These are phyloP conservation scores for Dactylella cylindrospora DNA, from an alignment of 2,329 filamentous ascomycete genomes.

Conservation along the genomic window DNA sequence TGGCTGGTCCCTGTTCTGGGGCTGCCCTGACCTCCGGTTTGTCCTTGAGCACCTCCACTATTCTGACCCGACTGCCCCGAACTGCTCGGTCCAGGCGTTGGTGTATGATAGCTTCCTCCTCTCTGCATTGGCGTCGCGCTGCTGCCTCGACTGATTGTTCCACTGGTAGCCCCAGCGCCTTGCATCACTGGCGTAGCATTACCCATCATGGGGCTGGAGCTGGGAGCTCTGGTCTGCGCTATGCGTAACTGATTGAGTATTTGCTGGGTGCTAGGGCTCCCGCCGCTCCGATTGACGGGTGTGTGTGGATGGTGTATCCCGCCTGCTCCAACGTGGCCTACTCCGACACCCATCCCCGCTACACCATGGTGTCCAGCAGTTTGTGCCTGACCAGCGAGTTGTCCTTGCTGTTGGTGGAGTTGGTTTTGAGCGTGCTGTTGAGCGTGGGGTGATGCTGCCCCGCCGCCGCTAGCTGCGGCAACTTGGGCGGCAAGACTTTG, in stretches of 20 bases:
- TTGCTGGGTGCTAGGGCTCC: slow-evolving; percentile 29
- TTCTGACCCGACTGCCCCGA: too few species aligned
- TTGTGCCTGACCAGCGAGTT: slow-evolving; percentile 12
- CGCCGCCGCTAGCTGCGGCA: slow-evolving; percentile 8
- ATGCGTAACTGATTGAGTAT: slow-evolving; percentile 42
- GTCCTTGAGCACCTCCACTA: slow-evolving; percentile 6
- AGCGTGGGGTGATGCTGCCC: background rate
- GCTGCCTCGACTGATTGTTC: slow-evolving; percentile 20
- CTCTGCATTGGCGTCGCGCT: slow-evolving; percentile 44
- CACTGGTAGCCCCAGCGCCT: slow-evolving; percentile 16
- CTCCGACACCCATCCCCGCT: too few species aligned
- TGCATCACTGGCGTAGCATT: slow-evolving; percentile 37
- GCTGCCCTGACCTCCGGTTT: slow-evolving; percentile 27
- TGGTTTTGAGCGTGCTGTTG: slow-evolving; percentile 20
- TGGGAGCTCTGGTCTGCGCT: slow-evolving; percentile 39
- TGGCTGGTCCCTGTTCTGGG: slow-evolving; percentile 18
- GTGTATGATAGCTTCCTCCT: slow-evolving; percentile 37
- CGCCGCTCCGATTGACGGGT: slow-evolving; percentile 23
- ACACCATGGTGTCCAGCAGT: slow-evolving; percentile 18
- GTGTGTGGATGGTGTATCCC: slow-evolving; percentile 37
- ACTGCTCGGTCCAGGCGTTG: slow-evolving; percentile 23
- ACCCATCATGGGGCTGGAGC: slow-evolving; percentile 41
- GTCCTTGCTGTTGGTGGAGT: slow-evolving; percentile 21
- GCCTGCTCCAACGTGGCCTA: slow-evolving; percentile 32
- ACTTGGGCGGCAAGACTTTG: slow-evolving; percentile 23